Percentiles rank a stretch among this genome's conserved stretches.
phyloP scores from a whole-genome alignment of 2,329 filamentous ascomycete genomes.

The Diaporthe humulicola region DNA sequence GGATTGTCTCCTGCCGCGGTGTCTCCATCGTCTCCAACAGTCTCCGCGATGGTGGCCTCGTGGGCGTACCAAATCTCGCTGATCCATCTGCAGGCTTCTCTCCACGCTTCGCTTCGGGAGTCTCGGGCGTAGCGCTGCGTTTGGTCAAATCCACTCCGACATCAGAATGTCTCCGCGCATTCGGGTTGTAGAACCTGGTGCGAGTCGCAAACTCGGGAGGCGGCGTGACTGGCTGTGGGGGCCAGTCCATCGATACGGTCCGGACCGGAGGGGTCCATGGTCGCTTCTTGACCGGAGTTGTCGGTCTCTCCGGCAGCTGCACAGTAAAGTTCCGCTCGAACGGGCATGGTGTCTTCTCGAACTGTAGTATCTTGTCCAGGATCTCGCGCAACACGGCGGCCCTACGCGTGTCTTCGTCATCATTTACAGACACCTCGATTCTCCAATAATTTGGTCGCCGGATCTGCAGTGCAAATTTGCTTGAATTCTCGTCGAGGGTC shows the following conservation, averaged over 20 bases:
- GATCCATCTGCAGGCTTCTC: background rate
- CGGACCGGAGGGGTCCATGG: slow-evolving; percentile 73
- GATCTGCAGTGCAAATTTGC: slow-evolving; percentile 87
- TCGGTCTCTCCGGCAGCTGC: slow-evolving; percentile 77
- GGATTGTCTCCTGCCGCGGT: slow-evolving; percentile 10
- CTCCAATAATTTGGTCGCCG: slow-evolving; percentile 88
- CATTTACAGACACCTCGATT: slow-evolving; percentile 82
- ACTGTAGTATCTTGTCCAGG: slow-evolving; percentile 80
- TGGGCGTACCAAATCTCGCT: background rate
- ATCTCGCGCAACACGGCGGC: slow-evolving; percentile 78
- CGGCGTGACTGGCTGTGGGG: slow-evolving; percentile 45
- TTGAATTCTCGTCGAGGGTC: slow-evolving; percentile 88
- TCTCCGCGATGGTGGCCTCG: slow-evolving; percentile 16
- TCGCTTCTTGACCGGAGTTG: slow-evolving; percentile 74
- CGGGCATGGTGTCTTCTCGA: slow-evolving; percentile 89
- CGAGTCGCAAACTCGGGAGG: slow-evolving; percentile 39
- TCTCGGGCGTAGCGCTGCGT: slow-evolving; percentile 1
- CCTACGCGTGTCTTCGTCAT: slow-evolving; percentile 72
- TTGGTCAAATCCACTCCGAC: slow-evolving; percentile 33
- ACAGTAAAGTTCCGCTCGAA: slow-evolving; percentile 84
- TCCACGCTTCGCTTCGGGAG: slow-evolving; percentile 23
- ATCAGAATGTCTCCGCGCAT: slow-evolving; percentile 36
- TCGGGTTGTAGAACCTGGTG: slow-evolving; percentile 39
- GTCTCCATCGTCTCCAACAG: slow-evolving; percentile 24
- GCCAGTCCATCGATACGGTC: slow-evolving; percentile 45